Percentiles rank a stretch among this genome's conserved stretches.
Conservation (phyloP, 257 asterid genomes). For the Petrea volubilis region DNA sequence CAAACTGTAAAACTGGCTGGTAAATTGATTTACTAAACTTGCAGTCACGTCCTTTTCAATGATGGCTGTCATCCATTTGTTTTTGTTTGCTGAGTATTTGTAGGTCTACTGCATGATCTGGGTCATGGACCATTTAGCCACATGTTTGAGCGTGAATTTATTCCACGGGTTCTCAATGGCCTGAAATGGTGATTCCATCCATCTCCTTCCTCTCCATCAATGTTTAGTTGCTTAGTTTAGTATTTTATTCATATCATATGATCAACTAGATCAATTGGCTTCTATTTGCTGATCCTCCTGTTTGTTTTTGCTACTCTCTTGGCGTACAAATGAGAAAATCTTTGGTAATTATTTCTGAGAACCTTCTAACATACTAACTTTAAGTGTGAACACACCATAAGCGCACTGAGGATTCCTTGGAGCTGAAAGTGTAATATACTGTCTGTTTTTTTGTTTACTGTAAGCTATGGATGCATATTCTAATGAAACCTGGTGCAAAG, state of each 20-base stretch:
- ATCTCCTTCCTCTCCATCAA: not conserved
- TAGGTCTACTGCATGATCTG: constrained; percentile 91
- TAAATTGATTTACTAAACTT: constrained; percentile 23
- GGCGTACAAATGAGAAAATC: no score
- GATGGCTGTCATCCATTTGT: constrained; percentile 17
- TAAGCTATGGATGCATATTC: constrained; percentile 7
- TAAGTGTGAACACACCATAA: no score
- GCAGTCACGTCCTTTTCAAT: constrained; percentile 15
- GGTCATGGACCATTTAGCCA: constrained; percentile 99
- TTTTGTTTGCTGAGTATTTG: constrained; percentile 27
- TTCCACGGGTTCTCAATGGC: constrained; percentile 60
- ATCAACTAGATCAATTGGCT: no score
- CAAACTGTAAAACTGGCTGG: constrained; percentile 89
- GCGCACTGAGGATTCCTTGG: not conserved
- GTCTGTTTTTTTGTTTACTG: no score
- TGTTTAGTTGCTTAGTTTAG: constrained; percentile 11
- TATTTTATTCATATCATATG: no score
- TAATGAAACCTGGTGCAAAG: no score
- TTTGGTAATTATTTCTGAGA: no score
- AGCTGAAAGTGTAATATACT: constrained; percentile 13
- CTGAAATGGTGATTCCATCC: constrained; percentile 51
- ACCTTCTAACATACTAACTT: no score
- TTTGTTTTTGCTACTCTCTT: no score
- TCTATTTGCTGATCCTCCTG: no score
- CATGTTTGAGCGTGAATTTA: constrained; percentile 79